Base-by-base conservation (phyloP, 768 basidiomycete genomes). In the Podaxis sp. region DNA sequence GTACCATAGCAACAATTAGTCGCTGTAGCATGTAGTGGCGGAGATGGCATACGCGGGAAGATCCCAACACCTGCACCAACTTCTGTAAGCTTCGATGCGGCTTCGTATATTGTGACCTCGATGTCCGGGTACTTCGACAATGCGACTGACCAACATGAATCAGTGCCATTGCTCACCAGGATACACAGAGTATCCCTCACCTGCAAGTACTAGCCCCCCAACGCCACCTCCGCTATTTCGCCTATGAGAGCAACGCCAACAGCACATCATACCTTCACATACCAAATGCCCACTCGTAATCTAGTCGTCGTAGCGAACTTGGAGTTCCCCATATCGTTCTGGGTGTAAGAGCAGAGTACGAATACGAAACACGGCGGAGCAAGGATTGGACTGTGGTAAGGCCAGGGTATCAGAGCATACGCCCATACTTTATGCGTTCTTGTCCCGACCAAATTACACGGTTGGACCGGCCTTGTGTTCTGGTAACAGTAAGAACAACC, bases 11-110 rank as follows among this genome's bases (percentile, higher is more conserved):
- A 59, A 55, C 57, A 60, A 47, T 57, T 59, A 61, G 59, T 41
- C 22, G 24, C 24, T 50, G 50, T 47, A 61, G 19, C 53, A 57
- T 55, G 17, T 50, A 25, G 27, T 3, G 40, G 40, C 41, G 27
- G 29, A 4, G 46, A 13, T n/a, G 41, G 72, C 74, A 66, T 70
- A 75, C 85, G 80, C 25, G 77, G 76, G 66, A 78, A 86, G 8
- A 87, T 67, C 3, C 82, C 83, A 57, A 88, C 77, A n/a, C 86
- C 86, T 17, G 85, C 85, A n/a, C 86, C 86, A 25, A 86, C 46
- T 70, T 86, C 86, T 25, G 77, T 72, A 47, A 86, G 77, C 57
- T 79, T 71, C 43, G 69, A 67, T 29, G 85, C 80, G 12, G 76
- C 78, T 73, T 88, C 86, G 62, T 80, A 88, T 25, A 88, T 71